Percentiles rank a stretch among this genome's conserved stretches.
Conservation (phyloP, 2,329 filamentous ascomycete species). For the Sporothrix variecibatus region DNA sequence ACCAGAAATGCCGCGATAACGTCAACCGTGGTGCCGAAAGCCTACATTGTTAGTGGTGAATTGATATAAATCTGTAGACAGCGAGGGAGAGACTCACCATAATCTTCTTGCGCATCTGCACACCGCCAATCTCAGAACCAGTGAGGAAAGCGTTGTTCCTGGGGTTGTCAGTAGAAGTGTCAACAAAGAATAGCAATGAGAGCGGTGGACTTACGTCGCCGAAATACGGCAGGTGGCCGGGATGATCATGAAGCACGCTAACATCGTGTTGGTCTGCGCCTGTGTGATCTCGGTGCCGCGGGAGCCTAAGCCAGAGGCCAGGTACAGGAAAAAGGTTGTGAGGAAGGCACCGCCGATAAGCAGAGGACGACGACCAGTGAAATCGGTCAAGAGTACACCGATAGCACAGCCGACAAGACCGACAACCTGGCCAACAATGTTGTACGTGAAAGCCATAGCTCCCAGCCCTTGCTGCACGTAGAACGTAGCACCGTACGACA, state of each 20-base stretch:
- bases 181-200: background rate
- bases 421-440: slow-evolving; percentile 28
- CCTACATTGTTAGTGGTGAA: background rate
- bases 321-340: slow-evolving; percentile 25
- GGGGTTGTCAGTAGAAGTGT: background rate
- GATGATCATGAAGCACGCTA: slow-evolving; percentile 28
- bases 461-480: slow-evolving; percentile 29
- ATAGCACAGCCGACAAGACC: slow-evolving; percentile 22
- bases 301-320: slow-evolving; percentile 24
- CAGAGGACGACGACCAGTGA: slow-evolving; percentile 25
- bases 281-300: background rate
- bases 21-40: slow-evolving; percentile 22
- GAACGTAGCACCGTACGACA: slow-evolving; percentile 29
- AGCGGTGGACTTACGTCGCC: background rate
- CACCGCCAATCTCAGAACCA: slow-evolving; percentile 28
- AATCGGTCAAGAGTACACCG: slow-evolving; percentile 22
- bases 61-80: background rate
- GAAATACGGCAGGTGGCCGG: slow-evolving; percentile 27
- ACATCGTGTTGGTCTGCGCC: slow-evolving; percentile 26
- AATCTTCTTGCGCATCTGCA: slow-evolving; percentile 28
- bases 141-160: slow-evolving; percentile 26
- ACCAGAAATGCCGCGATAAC: slow-evolving; percentile 25
- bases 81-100: slow-evolving; percentile 11
- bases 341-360: slow-evolving; percentile 18
- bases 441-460: slow-evolving; percentile 29